These are phyloP conservation scores for Leccinum fallax DNA, from an alignment of 1,284 basidiomycete genomes.

Conservation along the genomic window DNA sequence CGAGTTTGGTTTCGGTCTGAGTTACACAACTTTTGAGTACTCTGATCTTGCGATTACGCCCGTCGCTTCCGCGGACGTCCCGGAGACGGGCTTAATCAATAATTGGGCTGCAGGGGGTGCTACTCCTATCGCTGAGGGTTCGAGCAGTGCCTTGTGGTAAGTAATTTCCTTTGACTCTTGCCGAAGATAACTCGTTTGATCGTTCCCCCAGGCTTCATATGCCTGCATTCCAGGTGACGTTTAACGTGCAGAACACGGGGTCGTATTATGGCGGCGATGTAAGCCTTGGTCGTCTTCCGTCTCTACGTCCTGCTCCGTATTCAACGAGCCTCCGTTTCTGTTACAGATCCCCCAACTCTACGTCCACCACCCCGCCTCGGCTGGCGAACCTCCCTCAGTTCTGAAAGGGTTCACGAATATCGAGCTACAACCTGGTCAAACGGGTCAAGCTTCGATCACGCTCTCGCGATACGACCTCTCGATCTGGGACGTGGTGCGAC, in stretches of 20 bases:
- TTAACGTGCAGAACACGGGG: constrained; percentile 63
- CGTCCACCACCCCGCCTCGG: constrained; percentile 55
- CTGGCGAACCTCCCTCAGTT: constrained; percentile 61
- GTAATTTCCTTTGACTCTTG: constrained; percentile 22
- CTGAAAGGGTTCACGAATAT: constrained; percentile 70
- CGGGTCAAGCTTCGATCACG: constrained; percentile 49
- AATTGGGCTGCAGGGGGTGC: constrained; percentile 61
- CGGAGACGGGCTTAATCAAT: constrained; percentile 42
- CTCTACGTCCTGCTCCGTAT: neutral
- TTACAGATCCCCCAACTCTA: constrained; percentile 66
- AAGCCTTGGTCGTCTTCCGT: constrained; percentile 6
- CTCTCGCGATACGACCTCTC: constrained; percentile 67
- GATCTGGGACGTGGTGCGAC: constrained; percentile 56
- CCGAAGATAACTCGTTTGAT: neutral
- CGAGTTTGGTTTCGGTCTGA: constrained; percentile 67
- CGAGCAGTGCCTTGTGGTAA: constrained; percentile 34
- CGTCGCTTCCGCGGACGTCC: constrained; percentile 37
- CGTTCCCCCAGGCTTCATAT: constrained; percentile 54
- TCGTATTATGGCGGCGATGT: constrained; percentile 55
- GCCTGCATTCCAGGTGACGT: constrained; percentile 59
- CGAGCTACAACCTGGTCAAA: constrained; percentile 50
- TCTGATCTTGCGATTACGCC: constrained; percentile 50
- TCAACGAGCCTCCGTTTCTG: neutral
- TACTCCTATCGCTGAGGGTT: constrained; percentile 34
- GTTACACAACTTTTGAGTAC: constrained; percentile 81